These are phyloP conservation scores for Microascus cirrosus DNA, from an alignment of 2,329 filamentous ascomycete species.

Conservation along the genomic window DNA sequence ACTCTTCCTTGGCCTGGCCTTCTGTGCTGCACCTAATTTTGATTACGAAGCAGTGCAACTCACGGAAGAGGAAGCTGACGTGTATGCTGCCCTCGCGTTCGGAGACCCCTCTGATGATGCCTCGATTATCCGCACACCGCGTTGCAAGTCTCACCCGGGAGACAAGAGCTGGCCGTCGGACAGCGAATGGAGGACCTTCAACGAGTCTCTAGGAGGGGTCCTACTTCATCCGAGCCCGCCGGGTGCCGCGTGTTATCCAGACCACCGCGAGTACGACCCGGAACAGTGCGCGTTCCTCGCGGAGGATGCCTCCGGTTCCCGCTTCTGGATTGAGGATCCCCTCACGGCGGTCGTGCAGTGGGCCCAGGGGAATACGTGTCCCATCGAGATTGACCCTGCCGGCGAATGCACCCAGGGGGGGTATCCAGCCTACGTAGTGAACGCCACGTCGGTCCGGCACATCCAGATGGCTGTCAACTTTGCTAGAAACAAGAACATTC, in stretches of 20 bases:
- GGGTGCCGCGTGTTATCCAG: slow-evolving; percentile 35
- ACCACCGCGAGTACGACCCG: slow-evolving; percentile 28
- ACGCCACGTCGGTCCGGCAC: slow-evolving; percentile 12
- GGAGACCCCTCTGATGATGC: not conserved
- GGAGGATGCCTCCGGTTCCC: slow-evolving; percentile 4
- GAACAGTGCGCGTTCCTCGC: slow-evolving; percentile 25
- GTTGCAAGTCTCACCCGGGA: slow-evolving; percentile 34
- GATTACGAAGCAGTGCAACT: not conserved
- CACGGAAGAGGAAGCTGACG: not conserved
- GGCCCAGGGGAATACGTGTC: not conserved
- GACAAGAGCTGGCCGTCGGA: slow-evolving; percentile 41
- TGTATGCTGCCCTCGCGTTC: not conserved
- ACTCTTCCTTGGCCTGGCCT: too few species aligned
- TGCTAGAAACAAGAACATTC: slow-evolving; percentile 25
- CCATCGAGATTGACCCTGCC: not conserved
- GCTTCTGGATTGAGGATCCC: not conserved
- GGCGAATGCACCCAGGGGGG: not conserved
- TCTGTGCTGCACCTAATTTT: not conserved
- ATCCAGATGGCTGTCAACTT: slow-evolving; percentile 18
- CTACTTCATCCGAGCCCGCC: slow-evolving; percentile 41
- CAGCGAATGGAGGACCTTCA: slow-evolving; percentile 35
- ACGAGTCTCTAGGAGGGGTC: slow-evolving; percentile 34
- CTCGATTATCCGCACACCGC: not conserved
- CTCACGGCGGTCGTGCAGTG: not conserved
- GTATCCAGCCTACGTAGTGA: slow-evolving; percentile 13